Conservation (phyloP, 371 early-diverging fungal genomes). For the Scutellospora calospora region DNA sequence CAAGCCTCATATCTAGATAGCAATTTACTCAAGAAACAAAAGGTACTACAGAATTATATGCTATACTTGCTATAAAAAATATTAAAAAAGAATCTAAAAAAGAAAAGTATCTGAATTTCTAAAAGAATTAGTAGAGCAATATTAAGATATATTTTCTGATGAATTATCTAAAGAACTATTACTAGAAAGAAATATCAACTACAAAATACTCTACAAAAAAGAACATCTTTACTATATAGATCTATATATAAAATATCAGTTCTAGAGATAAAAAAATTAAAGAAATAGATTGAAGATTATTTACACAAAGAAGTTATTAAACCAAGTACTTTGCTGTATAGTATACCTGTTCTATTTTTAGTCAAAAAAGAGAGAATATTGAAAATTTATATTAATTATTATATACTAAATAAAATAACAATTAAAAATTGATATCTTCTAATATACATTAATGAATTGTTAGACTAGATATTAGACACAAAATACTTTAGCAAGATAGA, state of each 20-base stretch:
- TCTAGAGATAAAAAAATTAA: constrained; percentile 48
- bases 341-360: constrained; percentile 64
- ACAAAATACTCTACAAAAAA: constrained; percentile 46
- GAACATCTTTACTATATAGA: constrained; percentile 34
- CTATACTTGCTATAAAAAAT: too few species aligned
- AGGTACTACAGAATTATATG: too few species aligned
- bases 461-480: background rate
- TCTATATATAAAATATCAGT: constrained; percentile 49
- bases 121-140: background rate
- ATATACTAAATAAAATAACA: constrained; percentile 57
- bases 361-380: constrained; percentile 61
- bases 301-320: constrained; percentile 47
- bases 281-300: constrained; percentile 49
- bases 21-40: too few species aligned
- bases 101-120: too few species aligned
- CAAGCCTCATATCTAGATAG: too few species aligned
- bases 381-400: constrained; percentile 60
- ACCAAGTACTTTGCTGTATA: constrained; percentile 52
- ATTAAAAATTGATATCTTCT: constrained; percentile 54
- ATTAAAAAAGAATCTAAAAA: too few species aligned
- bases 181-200: constrained; percentile 32
- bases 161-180: background rate
- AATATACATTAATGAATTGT: background rate
- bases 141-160: background rate
- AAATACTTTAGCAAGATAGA: constrained; percentile 52